Conservation (phyloP, 164 flowering plant species). For the Cinnamomum chago region DNA sequence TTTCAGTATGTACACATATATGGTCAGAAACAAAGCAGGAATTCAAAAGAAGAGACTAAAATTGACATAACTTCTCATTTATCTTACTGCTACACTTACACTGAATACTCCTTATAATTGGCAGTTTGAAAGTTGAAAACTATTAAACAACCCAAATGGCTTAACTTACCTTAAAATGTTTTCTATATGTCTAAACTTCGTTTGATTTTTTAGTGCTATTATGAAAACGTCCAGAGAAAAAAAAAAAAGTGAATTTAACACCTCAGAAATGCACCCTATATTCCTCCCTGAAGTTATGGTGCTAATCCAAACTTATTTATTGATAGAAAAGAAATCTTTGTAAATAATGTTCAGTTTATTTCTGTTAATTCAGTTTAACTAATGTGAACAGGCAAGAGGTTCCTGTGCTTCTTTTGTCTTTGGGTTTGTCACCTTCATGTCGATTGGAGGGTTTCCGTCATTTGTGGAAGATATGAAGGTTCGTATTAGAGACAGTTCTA, state of each 20-base stretch:
- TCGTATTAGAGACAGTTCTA: not conserved
- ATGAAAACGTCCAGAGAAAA: too few species aligned
- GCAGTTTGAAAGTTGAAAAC: not conserved
- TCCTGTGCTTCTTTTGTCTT: slow-evolving; percentile 89
- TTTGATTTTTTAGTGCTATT: too few species aligned
- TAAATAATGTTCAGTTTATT: not conserved
- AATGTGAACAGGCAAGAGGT: slow-evolving; percentile 75
- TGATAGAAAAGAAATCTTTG: not conserved
- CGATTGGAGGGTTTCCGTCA: slow-evolving; percentile 96
- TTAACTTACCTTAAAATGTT: too few species aligned
- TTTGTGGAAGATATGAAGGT: slow-evolving; percentile 99
- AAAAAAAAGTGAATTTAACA: not conserved
- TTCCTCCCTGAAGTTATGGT: not conserved
- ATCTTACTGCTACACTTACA: not conserved
- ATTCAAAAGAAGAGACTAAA: not conserved
- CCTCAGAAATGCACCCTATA: not conserved
- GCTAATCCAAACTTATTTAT: not conserved
- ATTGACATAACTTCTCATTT: too few species aligned
- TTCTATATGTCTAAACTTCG: not conserved
- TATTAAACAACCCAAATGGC: not conserved
- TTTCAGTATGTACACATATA: not conserved
- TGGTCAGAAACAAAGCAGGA: not conserved
- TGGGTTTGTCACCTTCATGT: slow-evolving; percentile 96
- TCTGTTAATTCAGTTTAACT: not conserved
- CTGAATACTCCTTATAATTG: not conserved